A percentile compares a stretch with the other conserved stretches of the same genome.
Evolutionary conservation across 768 basidiomycete genomes (phyloP).

Genomic region (Rhodotorula babjevae): DNA sequence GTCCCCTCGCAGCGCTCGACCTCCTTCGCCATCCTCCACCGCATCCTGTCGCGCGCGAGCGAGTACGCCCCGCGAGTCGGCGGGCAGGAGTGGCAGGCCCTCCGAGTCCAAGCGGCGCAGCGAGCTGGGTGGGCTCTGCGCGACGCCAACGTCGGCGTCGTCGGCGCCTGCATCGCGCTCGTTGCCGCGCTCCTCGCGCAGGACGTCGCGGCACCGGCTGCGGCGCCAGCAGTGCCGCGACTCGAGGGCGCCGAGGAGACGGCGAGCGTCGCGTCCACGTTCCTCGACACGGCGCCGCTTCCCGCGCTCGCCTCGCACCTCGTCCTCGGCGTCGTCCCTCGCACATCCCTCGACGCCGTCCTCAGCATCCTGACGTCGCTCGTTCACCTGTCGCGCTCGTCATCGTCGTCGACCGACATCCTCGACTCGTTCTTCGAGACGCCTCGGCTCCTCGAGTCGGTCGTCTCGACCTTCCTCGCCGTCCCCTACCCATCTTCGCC

Average conservation of each 20-base stretch:
- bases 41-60: conserved; percentile 1
- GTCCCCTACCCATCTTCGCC: conserved; percentile 7
- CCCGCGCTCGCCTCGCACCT: conserved; percentile 7
- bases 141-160: conserved; percentile 20
- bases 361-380: conserved; percentile 52
- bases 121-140: conserved; percentile 14
- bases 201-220: not conserved
- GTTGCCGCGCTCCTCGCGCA: not conserved
- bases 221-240: not conserved
- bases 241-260: conserved; percentile 11
- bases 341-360: conserved; percentile 42
- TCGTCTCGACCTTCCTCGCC: conserved; percentile 20
- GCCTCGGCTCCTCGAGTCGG: conserved; percentile 15
- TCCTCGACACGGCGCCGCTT: conserved; percentile 10
- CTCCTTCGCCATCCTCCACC: conserved; percentile 12
- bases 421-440: conserved; percentile 15
- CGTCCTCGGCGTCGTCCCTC: conserved; percentile 7
- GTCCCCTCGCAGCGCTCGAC: conserved; percentile 34
- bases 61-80: not conserved
- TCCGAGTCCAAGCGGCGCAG: not conserved
- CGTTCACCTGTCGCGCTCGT: conserved; percentile 50
- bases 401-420: conserved; percentile 27
- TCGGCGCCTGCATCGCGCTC: not conserved
- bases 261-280: not conserved
- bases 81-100: conserved; percentile 5